Conservation (phyloP, 257 asterid genomes). For the Petunia secreta region DNA sequence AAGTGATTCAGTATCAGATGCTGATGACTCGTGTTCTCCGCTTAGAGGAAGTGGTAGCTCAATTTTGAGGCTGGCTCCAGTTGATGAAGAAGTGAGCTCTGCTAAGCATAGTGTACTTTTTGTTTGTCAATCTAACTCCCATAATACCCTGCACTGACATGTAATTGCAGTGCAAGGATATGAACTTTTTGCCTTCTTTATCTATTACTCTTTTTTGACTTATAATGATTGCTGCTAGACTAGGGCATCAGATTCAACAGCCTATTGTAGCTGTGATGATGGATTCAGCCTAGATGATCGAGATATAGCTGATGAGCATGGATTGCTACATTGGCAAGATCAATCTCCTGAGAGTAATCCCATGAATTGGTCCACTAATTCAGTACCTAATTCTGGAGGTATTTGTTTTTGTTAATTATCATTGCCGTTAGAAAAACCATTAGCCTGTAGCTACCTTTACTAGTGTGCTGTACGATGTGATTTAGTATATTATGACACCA, state of each 20-base stretch:
- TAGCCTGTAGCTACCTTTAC: not conserved
- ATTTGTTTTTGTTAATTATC: conserved; percentile 25
- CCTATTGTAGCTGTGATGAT: conserved; percentile 75
- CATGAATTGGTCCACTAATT: conserved; percentile 35
- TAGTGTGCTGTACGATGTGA: conserved; percentile 7
- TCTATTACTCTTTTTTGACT: conserved; percentile 20
- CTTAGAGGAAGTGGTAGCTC: conserved; percentile 45
- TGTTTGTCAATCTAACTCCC: not conserved
- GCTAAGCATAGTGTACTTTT: not conserved
- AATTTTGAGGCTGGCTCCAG: conserved; percentile 46
- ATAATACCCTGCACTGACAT: not conserved
- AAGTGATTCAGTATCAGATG: conserved; percentile 63
- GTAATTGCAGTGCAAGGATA: not conserved
- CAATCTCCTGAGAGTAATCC: conserved; percentile 36
- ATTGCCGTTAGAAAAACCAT: not conserved
- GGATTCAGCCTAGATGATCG: conserved; percentile 52
- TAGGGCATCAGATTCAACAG: conserved; percentile 57
- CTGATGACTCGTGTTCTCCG: conserved; percentile 59
- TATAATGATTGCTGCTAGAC: conserved; percentile 48
- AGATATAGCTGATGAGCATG: conserved; percentile 47
- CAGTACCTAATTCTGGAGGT: conserved; percentile 54
- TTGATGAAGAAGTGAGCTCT: conserved; percentile 75
- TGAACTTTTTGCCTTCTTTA: not conserved
- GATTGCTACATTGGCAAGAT: conserved; percentile 33
- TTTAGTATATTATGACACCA: not conserved